Percentiles rank a stretch among this genome's conserved stretches.
phyloP scores from a whole-genome alignment of 441 rosid species.

The Adansonia rubrostipa region DNA sequence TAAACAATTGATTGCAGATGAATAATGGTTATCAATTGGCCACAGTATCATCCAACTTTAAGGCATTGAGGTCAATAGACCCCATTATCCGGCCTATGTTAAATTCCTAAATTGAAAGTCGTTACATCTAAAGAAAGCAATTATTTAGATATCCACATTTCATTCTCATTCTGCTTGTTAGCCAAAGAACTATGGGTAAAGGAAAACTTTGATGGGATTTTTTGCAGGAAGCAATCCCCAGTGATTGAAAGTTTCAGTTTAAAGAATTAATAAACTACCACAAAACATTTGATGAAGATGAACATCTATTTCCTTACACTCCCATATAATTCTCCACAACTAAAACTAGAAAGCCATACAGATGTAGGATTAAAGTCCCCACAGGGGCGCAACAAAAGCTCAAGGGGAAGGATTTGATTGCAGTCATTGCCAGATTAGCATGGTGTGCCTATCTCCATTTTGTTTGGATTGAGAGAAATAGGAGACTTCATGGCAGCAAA shows the following conservation, averaged over 20 bases:
- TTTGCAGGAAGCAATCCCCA: conserved; percentile 4
- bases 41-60: not conserved
- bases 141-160: not conserved
- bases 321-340: not conserved
- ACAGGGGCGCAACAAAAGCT: not conserved
- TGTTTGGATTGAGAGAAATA: conserved; percentile 5
- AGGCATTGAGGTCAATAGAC: not conserved
- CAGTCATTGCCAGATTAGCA: not conserved
- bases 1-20: not conserved
- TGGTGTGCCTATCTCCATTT: not conserved
- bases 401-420: conserved; percentile 2
- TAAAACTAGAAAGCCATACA: not conserved
- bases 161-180: not conserved
- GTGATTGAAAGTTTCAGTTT: not conserved
- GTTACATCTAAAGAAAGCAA: not conserved
- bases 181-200: not conserved
- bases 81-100: not conserved
- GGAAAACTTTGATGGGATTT: not conserved
- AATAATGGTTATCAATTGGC: not conserved
- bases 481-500: conserved; percentile 3
- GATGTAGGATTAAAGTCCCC: not conserved
- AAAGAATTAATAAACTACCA: not conserved
- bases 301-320: too few species aligned
- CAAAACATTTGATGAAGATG: not conserved
- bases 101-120: conserved; percentile 3